Evolutionary conservation across 1,284 basidiomycete species (phyloP).

Genomic region (Moesziomyces sp.): DNA sequence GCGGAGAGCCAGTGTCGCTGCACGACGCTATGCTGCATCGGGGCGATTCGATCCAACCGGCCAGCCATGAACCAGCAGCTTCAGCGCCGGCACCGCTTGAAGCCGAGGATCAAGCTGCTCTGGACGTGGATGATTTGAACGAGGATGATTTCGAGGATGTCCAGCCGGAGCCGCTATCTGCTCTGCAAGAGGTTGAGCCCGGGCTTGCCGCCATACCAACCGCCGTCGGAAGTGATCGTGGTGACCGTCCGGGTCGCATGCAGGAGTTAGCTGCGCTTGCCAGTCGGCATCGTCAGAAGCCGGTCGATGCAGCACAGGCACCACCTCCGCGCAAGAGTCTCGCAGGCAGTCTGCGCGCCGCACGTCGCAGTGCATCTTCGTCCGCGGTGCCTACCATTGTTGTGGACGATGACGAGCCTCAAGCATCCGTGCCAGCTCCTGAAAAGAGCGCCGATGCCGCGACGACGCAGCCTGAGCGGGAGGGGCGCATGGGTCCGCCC

Average conservation of each 20-base stretch:
- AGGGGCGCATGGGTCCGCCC: constrained; percentile 35
- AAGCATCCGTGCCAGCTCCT: background rate
- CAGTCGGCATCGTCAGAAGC: constrained; percentile 12
- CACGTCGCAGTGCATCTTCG: constrained; percentile 27
- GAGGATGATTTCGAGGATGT: constrained; percentile 47
- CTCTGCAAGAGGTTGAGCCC: constrained; percentile 18
- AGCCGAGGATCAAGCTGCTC: no score
- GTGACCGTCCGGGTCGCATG: constrained; percentile 25
- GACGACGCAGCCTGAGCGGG: background rate
- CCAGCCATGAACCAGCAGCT: no score
- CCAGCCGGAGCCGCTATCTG: constrained; percentile 10
- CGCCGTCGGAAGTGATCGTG: background rate
- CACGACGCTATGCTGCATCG: constrained; percentile 25
- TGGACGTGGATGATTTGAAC: constrained; percentile 14
- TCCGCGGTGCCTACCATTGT: constrained; percentile 1
- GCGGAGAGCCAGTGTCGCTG: constrained; percentile 37
- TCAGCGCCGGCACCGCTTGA: no score
- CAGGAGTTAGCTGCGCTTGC: constrained; percentile 40
- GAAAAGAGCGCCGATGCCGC: background rate
- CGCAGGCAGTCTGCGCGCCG: constrained; percentile 36
- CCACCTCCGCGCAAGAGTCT: constrained; percentile 41
- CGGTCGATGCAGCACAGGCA: background rate
- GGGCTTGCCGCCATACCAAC: background rate
- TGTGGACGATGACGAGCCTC: constrained; percentile 8
- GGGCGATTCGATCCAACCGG: background rate